Base-by-base conservation (phyloP, 768 basidiomycete species). In the Termitomyces bulborhizus region DNA sequence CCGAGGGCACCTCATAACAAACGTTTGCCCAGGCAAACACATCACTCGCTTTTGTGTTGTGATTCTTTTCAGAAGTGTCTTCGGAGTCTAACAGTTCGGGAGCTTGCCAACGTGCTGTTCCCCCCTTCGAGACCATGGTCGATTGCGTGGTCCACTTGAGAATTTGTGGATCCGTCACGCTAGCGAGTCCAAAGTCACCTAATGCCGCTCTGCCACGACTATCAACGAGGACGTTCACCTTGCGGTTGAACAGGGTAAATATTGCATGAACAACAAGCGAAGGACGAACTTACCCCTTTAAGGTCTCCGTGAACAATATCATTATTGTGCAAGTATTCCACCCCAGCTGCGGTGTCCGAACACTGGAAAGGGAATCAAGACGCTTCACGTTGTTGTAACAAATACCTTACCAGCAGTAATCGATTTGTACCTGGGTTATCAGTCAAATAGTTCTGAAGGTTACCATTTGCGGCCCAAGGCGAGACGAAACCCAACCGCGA, bases 221-320 rank as follows among this genome's bases (percentile, higher is more conserved):
- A 41, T 54, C 53, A 15, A 54, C 12, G 12, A 54, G 31, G 12
- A 54, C 46, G 6, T 54, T 54, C 11, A 7, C 1, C 53, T 47
- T 24, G n/a, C n/a, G n/a, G 5, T 12, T 31, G 7, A 31, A 31
- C 16, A 18, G 13, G 27, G n/a, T 34, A 8, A 27, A 27, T 27
- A n/a, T 40, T 12, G 1, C 4, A n/a, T 24, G 1, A 1, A 37
- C n/a, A 15, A 29, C 7, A 2, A 31, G 26, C 11, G 26, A 15
- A 45, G 13, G 31, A 44, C 7, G 1, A 8, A 5, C 45, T 29
- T 40, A 46, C 53, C 21, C 53, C 53, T 12, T 54, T 54, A 6
- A 54, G 29, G 43, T 54, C 46, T 5, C 54, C 54, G 8, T 54
- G 54, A 21, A 54, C 54, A 4, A 54, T 39, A 18, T 54, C 39